phyloP scores from a whole-genome alignment of 2,329 filamentous ascomycete genomes.

The Fusarium ambrosium region DNA sequence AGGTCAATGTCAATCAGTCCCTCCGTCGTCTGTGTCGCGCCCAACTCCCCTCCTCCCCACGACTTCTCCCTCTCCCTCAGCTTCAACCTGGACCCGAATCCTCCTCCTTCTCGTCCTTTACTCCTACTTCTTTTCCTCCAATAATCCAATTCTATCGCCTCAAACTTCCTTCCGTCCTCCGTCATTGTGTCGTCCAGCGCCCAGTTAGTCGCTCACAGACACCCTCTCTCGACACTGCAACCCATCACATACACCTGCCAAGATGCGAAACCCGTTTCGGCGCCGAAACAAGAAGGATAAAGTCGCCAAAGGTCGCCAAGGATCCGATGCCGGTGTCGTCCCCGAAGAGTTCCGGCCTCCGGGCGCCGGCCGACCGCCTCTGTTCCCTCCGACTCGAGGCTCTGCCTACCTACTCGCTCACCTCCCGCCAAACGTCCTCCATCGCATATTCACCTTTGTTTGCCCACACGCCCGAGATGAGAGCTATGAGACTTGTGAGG shows the following conservation, averaged over 20 bases:
- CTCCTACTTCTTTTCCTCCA: constrained; percentile 14
- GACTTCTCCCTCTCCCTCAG: constrained; percentile 22
- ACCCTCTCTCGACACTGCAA: constrained; percentile 7
- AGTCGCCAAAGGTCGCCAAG: constrained; percentile 42
- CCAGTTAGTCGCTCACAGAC: constrained; percentile 13
- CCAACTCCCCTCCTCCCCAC: constrained; percentile 32
- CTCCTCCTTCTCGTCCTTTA: constrained; percentile 4
- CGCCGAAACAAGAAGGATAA: constrained; percentile 56
- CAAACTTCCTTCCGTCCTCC: constrained; percentile 7
- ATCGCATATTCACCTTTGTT: constrained; percentile 83
- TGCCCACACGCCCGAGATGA: constrained; percentile 86
- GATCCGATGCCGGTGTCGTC: constrained; percentile 41
- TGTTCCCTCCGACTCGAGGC: constrained; percentile 54
- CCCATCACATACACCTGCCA: constrained; percentile 28
- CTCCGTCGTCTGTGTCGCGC: not conserved
- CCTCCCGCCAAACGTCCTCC: constrained; percentile 78
- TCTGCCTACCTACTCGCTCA: constrained; percentile 61
- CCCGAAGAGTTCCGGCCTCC: constrained; percentile 50
- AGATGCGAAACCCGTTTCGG: constrained; percentile 55
- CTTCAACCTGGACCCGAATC: constrained; percentile 14
- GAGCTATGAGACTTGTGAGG: constrained; percentile 85
- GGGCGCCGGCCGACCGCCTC: constrained; percentile 42
- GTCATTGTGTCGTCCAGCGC: not conserved
- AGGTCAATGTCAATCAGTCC: not conserved
- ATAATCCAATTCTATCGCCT: constrained; percentile 2